These are phyloP conservation scores for Veloporphyrellus conicus DNA, from an alignment of 1,284 basidiomycete species.

Conservation along the genomic window DNA sequence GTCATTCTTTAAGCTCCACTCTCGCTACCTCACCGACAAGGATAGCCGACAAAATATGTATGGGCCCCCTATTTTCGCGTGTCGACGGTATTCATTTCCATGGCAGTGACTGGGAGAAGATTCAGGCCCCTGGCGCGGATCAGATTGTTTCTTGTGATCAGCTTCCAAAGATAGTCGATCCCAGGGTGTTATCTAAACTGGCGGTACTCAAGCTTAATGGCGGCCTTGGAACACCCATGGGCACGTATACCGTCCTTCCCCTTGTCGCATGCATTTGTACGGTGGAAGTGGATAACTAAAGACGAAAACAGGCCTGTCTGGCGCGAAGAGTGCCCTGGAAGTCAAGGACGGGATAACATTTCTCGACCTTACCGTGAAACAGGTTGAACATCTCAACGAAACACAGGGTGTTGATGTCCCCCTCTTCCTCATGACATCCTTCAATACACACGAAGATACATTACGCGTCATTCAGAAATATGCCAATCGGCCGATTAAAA, in stretches of 20 bases:
- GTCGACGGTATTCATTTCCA: constrained; percentile 10
- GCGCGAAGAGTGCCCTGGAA: constrained; percentile 83
- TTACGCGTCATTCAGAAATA: constrained; percentile 97
- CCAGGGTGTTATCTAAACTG: constrained; percentile 80
- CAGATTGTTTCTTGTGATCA: constrained; percentile 85
- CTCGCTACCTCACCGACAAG: constrained; percentile 89
- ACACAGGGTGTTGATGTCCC: constrained; percentile 74
- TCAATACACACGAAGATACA: constrained; percentile 96
- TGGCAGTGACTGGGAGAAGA: constrained; percentile 88
- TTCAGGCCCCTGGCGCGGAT: constrained; percentile 85
- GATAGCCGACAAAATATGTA: constrained; percentile 90
- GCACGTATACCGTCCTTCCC: constrained; percentile 36
- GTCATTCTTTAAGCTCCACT: constrained; percentile 96
- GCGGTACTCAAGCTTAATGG: constrained; percentile 98
- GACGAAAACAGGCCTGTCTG: constrained; percentile 65
- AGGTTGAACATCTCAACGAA: constrained; percentile 84
- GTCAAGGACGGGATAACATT: constrained; percentile 97
- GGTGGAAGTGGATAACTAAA: constrained; percentile 2
- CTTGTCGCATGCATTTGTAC: neutral
- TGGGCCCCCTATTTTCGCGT: constrained; percentile 33
- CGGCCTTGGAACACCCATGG: constrained; percentile 95
- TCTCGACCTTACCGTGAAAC: constrained; percentile 90
- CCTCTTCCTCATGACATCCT: constrained; percentile 97
- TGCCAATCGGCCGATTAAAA: constrained; percentile 89
- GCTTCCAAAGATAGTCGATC: constrained; percentile 60